Conservation (phyloP, 2,329 filamentous ascomycete species). For the Xylaria sp. region DNA sequence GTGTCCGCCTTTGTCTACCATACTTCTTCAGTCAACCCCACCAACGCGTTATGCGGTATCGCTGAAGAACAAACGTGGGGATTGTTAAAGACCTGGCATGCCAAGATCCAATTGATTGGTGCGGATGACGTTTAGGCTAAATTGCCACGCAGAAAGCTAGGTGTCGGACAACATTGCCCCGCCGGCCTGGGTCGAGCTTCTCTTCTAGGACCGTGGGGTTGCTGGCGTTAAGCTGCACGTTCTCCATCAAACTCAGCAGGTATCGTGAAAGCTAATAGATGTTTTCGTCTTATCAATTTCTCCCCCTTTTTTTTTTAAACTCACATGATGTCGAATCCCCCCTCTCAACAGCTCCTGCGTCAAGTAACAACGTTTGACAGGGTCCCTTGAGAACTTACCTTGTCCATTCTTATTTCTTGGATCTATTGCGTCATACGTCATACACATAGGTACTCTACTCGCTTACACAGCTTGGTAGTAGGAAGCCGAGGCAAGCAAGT, state of each 20-base stretch:
- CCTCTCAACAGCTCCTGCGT: conserved; percentile 7
- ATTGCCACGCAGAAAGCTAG: conserved; percentile 27
- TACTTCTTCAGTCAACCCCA: not conserved
- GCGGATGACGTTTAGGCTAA: conserved; percentile 38
- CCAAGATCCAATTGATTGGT: conserved; percentile 28
- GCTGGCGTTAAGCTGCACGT: conserved; percentile 14
- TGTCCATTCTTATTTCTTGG: not conserved
- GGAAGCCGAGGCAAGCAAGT: not conserved
- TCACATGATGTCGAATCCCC: conserved; percentile 19
- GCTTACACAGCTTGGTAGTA: not conserved
- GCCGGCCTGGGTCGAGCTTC: conserved; percentile 27
- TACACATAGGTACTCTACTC: not conserved
- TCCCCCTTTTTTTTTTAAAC: conserved; percentile 1
- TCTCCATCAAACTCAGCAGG: conserved; percentile 14
- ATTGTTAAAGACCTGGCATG: not conserved
- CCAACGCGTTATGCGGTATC: no score
- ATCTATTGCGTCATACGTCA: conserved; percentile 18
- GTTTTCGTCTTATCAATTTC: not conserved
- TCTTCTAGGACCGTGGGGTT: conserved; percentile 30
- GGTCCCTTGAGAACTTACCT: conserved; percentile 14
- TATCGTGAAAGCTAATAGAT: conserved; percentile 28
- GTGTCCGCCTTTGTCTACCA: not conserved
- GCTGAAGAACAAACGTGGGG: not conserved
- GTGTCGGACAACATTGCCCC: conserved; percentile 34
- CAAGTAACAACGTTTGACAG: conserved; percentile 18